These are phyloP conservation scores for Blastomyces silverae DNA, from an alignment of 2,329 filamentous ascomycete genomes.

Conservation along the genomic window DNA sequence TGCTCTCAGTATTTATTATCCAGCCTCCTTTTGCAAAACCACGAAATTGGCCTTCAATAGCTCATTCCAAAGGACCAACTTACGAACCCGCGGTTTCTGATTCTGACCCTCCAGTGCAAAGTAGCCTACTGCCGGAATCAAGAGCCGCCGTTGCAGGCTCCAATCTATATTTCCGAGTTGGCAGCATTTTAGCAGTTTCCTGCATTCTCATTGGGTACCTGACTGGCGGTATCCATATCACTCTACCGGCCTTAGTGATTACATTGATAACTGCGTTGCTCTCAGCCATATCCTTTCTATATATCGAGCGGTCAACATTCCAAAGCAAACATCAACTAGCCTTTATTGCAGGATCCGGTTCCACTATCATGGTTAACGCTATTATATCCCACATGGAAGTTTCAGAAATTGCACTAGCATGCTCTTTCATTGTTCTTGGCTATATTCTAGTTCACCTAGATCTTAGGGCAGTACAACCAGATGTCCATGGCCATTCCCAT, in stretches of 20 bases:
- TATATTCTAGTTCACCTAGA: slow-evolving; percentile 15
- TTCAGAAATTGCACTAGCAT: background rate
- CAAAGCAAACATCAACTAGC: slow-evolving; percentile 10
- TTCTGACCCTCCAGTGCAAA: background rate
- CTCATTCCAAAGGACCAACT: background rate
- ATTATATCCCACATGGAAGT: background rate
- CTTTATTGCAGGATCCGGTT: slow-evolving; percentile 2
- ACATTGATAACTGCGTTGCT: background rate
- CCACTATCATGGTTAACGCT: background rate
- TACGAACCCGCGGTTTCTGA: background rate
- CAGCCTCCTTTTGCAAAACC: slow-evolving; percentile 41
- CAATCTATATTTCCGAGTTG: slow-evolving; percentile 9
- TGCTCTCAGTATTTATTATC: slow-evolving; percentile 41
- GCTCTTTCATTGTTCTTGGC: slow-evolving; percentile 21
- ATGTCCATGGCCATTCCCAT: slow-evolving; percentile 29
- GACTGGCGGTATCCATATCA: slow-evolving; percentile 7
- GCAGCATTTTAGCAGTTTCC: slow-evolving; percentile 18
- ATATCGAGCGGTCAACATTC: background rate
- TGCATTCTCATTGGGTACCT: slow-evolving; percentile 27
- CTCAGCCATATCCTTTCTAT: slow-evolving; percentile 31
- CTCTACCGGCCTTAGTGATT: background rate
- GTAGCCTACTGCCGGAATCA: background rate
- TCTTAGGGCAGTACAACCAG: slow-evolving; percentile 23
- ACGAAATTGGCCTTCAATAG: background rate
- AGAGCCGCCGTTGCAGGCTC: slow-evolving; percentile 30